Evolutionary conservation across 139 green algal species (phyloP), one percentile per base, ranked within the genome.

Genomic region (Yamagishiella unicocca): DNA sequence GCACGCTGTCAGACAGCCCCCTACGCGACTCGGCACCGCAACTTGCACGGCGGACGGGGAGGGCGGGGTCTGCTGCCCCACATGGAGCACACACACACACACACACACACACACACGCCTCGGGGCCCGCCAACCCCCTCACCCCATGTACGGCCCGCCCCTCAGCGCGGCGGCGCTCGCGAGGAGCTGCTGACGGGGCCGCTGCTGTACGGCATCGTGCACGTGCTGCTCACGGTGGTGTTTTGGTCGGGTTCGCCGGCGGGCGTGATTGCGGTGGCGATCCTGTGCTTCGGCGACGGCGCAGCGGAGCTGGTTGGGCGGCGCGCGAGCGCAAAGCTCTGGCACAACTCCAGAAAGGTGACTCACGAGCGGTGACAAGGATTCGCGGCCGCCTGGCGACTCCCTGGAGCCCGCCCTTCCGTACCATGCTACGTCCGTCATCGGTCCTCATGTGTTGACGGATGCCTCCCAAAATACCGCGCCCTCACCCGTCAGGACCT

Each of bases 161-260:
- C 12, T n/a, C 66, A 74, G 73, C 77, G 84, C 7, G 29, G 8
- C 84, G 84, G 84, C 21, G 25, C 24, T 8, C 58, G 61, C 9
- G 29, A 83, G 46, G 84, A 89, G 84, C 61, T 89, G 46, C 40
- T 89, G 67, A 66, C 73, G 17, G 84, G 84, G 27, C 84, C 84
- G 37, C 31, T 87, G 58, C 50, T 89, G 84, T 89, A 89, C 84
- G 84, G 84, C 45, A 31, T 70, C 10, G 84, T 89, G n/a, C 66
- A 83, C 42, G 45, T 71, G 62, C 37, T 72, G 29, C 37, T 43
- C 14, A 77, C 67, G 22, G 42, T 70, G 10, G 43, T 79, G 40
- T 89, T 80, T 37, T 89, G 75, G 71, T 68, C 31, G 21, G 7
- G 4, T 37, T 88, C 84, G 55, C 84, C 84, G 12, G 31, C 67